These are phyloP conservation scores for Beauveria sp. DNA, from an alignment of 2,329 filamentous ascomycete genomes.

Conservation along the genomic window DNA sequence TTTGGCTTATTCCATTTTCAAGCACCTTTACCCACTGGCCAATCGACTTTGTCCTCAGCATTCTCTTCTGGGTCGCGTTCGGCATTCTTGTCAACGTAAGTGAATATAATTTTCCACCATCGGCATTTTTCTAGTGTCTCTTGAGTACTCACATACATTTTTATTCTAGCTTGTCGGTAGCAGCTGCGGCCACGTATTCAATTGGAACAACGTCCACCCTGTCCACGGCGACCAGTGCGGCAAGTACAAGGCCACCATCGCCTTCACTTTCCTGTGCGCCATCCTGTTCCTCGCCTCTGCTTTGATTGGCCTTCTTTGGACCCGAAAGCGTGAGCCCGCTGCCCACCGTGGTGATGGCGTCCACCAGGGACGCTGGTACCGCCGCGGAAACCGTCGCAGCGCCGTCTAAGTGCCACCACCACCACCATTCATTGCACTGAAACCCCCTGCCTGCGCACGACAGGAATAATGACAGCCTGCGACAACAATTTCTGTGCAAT, in stretches of 20 bases:
- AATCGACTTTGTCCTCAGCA: conserved; percentile 59
- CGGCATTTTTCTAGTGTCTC: too few species aligned
- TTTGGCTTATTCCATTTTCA: conserved; percentile 68
- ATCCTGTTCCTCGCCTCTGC: conserved; percentile 62
- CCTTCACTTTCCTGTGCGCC: conserved; percentile 64
- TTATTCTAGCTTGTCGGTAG: conserved; percentile 31
- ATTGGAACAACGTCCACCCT: conserved; percentile 49
- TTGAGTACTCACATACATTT: neutral
- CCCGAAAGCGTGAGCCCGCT: conserved; percentile 32
- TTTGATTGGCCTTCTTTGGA: conserved; percentile 49
- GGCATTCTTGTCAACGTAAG: conserved; percentile 56
- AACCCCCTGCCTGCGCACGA: too few species aligned
- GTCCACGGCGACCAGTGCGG: conserved; percentile 45
- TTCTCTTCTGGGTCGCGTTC: conserved; percentile 64
- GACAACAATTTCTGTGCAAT: neutral
- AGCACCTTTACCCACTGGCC: conserved; percentile 63
- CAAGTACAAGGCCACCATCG: conserved; percentile 62
- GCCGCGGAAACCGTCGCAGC: conserved; percentile 36
- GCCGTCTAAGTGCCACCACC: conserved; percentile 27
- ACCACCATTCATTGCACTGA: too few species aligned
- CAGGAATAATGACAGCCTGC: neutral
- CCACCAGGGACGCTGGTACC: conserved; percentile 21
- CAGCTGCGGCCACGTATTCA: conserved; percentile 48
- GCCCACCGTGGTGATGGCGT: conserved; percentile 23
- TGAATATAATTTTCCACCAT: conserved; percentile 11